Evolutionary conservation across 1,284 basidiomycete species (phyloP), one percentile per base, ranked within the genome.

Genomic region (Gomphus bonarii): DNA sequence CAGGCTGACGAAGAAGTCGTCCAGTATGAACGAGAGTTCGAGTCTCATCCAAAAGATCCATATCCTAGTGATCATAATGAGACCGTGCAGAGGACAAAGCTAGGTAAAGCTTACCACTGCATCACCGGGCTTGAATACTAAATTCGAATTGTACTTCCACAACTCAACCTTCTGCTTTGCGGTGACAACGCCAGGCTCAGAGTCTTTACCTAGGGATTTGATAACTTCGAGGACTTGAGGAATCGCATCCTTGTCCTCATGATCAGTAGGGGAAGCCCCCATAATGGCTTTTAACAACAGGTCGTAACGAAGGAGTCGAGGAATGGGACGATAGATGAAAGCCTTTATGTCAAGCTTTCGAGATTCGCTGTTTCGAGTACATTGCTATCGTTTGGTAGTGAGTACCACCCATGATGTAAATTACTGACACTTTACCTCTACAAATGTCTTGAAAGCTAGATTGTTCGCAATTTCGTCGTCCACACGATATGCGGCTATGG

Each of bases 401-500:
- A 12, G 33, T 50, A 48, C 44, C 58, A 40, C 40, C 33, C 33
- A 16, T 44, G 28, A 11, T 18, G 58, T 35, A 16, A 3, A 8
- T 7, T 3, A 46, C 33, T 48, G 14, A 47, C 3, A n/a, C 8
- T 67, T 59, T 61, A 93, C 92, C 61, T 95, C 88, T 4, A 93
- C 78, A 67, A 98, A 95, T 0, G 74, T 71, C 61, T 81, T 85
- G 73, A 99, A 97, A 3, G 77, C 73, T 0, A 77, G 74, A 66
- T 97, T 99, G 56, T 75, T 83, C 28, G 75, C 78, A 72, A 85
- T 84, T 73, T 98, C 95, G 51, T 94, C 86, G 58, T 94, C 91
- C 57, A 98, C 88, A 57, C 88, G 78, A 67, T 91, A 93, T 38
- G 88, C 89, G 4, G 95, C 94, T 56, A 97, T 90, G 0, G 95